Percentiles rank a stretch among this genome's conserved stretches.
Conservation (phyloP, 495 filamentous ascomycete genomes). For the Bombardia bombarda region DNA sequence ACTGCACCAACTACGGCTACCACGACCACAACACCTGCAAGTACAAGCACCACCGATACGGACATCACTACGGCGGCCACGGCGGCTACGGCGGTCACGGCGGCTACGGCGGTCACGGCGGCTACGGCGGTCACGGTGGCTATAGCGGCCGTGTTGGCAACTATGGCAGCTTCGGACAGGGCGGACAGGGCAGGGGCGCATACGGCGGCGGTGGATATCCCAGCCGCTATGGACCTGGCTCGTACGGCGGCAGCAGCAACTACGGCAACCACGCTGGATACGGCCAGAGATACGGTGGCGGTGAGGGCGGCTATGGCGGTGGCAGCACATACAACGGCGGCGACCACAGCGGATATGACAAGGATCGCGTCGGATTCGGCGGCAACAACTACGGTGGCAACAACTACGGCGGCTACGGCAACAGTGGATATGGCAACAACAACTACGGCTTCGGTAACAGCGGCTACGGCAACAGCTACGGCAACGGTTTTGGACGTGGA, state of each 20-base stretch:
- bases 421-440: not conserved
- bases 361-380: not conserved
- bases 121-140: not conserved
- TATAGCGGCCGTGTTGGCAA: slow-evolving; percentile 2
- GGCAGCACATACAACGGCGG: not conserved
- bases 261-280: not conserved
- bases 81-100: not conserved
- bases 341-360: not conserved
- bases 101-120: not conserved
- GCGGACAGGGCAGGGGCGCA: not conserved
- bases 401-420: not conserved
- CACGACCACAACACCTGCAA: slow-evolving; percentile 1
- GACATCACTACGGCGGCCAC: not conserved
- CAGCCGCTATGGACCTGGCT: not conserved
- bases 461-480: not conserved
- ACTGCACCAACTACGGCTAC: not conserved
- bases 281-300: not conserved
- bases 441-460: not conserved
- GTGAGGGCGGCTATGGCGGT: not conserved
- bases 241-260: not conserved
- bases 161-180: not conserved
- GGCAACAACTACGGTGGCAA: not conserved
- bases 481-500: not conserved
- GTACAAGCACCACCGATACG: not conserved
- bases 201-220: not conserved